phyloP scores from a whole-genome alignment of 106 monocot genomes.

The Acorus gramineus region DNA sequence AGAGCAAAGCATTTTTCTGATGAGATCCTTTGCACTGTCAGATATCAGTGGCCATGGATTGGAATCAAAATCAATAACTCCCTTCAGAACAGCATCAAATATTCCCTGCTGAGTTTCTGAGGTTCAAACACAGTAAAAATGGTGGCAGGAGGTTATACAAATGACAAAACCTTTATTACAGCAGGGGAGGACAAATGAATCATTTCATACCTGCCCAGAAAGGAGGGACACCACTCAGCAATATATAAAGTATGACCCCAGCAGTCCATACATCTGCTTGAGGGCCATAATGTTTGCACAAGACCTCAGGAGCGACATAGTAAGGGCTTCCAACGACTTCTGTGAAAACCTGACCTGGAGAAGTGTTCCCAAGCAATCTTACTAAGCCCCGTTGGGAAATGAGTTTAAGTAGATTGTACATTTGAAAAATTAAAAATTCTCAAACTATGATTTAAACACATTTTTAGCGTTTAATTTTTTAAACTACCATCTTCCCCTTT shows the following conservation, averaged over 20 bases:
- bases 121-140: constrained; percentile 5
- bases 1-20: constrained; percentile 50
- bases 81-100: constrained; percentile 67
- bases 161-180: background rate
- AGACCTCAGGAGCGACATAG: constrained; percentile 56
- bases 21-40: constrained; percentile 60
- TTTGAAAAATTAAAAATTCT: too few species aligned
- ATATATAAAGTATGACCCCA: constrained; percentile 50
- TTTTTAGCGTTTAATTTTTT: too few species aligned
- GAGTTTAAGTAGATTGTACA: too few species aligned
- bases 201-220: constrained; percentile 45
- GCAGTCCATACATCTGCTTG: constrained; percentile 72
- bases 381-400: too few species aligned
- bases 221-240: constrained; percentile 57
- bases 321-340: constrained; percentile 65
- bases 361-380: background rate
- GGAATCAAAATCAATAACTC: constrained; percentile 55
- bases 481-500: too few species aligned
- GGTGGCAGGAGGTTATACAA: constrained; percentile 1
- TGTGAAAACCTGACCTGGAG: constrained; percentile 46
- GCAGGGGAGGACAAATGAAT: background rate
- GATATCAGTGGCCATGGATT: constrained; percentile 64
- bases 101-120: constrained; percentile 72
- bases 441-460: too few species aligned
- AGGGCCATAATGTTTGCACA: constrained; percentile 62